phyloP scores from a whole-genome alignment of 1,284 basidiomycete genomes.

The Coniophora puteana region DNA sequence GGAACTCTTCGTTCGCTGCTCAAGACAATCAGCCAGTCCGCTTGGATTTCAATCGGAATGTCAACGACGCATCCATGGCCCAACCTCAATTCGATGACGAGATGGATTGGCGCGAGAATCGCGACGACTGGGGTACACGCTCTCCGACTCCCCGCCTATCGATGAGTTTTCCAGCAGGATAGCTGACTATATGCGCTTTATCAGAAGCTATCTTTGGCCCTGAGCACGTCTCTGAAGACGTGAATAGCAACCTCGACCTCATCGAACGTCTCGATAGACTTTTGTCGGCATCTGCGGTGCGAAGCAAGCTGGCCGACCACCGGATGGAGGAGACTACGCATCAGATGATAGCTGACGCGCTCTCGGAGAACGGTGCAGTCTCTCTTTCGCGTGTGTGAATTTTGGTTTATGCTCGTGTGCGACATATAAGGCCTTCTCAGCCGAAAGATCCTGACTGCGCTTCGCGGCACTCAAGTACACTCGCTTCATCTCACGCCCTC shows the following conservation, averaged over 20 bases:
- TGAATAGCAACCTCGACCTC: neutral
- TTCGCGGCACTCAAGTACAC: conserved; percentile 36
- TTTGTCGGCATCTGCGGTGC: no score
- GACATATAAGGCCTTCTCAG: conserved; percentile 47
- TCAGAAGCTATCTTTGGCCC: conserved; percentile 4
- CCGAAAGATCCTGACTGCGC: conserved; percentile 31
- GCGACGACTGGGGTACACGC: no score
- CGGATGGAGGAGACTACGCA: conserved; percentile 10
- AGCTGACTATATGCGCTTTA: conserved; percentile 5
- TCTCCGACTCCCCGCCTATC: neutral
- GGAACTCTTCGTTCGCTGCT: no score
- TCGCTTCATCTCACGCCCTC: conserved; percentile 40
- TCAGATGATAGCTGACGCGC: conserved; percentile 11
- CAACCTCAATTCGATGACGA: no score
- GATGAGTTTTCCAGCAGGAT: neutral
- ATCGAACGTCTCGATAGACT: neutral
- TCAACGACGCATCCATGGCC: no score
- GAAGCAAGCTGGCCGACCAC: no score
- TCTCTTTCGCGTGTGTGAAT: neutral
- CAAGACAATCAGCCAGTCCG: no score
- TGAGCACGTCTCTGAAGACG: neutral
- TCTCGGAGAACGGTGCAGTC: conserved; percentile 6
- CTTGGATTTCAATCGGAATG: no score
- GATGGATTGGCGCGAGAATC: no score
- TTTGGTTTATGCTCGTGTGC: neutral